These are phyloP conservation scores for Alternaria arborescens DNA, from an alignment of 2,329 filamentous ascomycete genomes.

Conservation along the genomic window DNA sequence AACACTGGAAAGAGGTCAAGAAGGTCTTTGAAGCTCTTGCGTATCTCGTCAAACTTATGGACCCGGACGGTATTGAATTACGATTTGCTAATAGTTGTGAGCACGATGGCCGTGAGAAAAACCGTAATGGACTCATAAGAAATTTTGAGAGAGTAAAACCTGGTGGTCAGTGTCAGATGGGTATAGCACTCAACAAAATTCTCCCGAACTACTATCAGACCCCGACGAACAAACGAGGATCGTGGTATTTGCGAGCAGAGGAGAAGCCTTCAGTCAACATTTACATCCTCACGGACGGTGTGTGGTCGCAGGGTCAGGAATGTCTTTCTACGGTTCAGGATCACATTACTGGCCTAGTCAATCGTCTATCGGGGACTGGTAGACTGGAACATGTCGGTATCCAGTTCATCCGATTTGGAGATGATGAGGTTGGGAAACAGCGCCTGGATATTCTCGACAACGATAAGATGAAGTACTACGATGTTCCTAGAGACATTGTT, in stretches of 20 bases:
- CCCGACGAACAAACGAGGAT: too few relatives aligned
- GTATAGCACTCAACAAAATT: not conserved
- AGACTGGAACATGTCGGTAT: constrained; percentile 21
- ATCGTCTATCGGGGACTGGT: constrained; percentile 1
- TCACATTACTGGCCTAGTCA: not conserved
- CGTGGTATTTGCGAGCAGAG: not conserved
- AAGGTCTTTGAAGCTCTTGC: too few relatives aligned
- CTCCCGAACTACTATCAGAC: not conserved
- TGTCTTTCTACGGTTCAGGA: not conserved
- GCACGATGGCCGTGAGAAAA: too few relatives aligned
- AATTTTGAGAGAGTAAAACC: not conserved
- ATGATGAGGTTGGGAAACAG: constrained; percentile 15
- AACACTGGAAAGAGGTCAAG: too few relatives aligned
- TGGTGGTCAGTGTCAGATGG: constrained; percentile 11
- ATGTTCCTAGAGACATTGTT: constrained; percentile 20
- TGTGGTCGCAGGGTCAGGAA: constrained; percentile 18
- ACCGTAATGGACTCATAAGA: too few relatives aligned
- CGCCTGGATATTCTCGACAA: constrained; percentile 26
- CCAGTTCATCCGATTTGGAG: constrained; percentile 35
- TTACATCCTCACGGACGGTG: constrained; percentile 32
- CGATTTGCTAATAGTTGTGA: too few relatives aligned
- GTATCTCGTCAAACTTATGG: too few relatives aligned
- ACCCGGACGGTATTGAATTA: too few relatives aligned
- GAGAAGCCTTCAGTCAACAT: not conserved
- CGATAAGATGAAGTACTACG: not conserved